Percentiles rank a stretch among this genome's conserved stretches.
phyloP scores from a whole-genome alignment of 2,329 filamentous ascomycete genomes.

The Sporothrix sp. region DNA sequence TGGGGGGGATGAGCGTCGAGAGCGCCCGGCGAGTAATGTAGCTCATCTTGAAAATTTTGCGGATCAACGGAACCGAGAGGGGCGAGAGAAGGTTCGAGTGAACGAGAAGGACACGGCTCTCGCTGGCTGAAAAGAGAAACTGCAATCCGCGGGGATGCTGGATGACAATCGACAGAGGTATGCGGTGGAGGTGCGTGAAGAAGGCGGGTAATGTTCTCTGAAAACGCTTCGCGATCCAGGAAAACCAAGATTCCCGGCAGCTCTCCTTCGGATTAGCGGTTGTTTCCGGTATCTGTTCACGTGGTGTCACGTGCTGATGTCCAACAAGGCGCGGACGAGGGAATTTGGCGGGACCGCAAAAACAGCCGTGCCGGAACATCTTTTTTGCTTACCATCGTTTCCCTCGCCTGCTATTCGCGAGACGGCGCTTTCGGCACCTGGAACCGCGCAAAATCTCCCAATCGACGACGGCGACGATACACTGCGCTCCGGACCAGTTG shows the following conservation, averaged over 20 bases:
- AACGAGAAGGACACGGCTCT: slow-evolving; percentile 18
- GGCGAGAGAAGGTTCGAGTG: slow-evolving; percentile 13
- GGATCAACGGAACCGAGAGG: slow-evolving; percentile 9
- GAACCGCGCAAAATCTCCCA: slow-evolving; percentile 1
- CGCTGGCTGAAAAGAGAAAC: slow-evolving; percentile 1
- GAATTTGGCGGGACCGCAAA: not conserved
- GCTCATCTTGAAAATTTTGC: slow-evolving; percentile 65
- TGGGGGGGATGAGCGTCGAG: slow-evolving; percentile 97
- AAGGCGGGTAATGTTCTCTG: slow-evolving; percentile 8
- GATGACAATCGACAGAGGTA: slow-evolving; percentile 8
- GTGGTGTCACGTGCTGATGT: slow-evolving; percentile 3
- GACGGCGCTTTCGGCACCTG: not conserved
- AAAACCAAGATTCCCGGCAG: slow-evolving; percentile 16
- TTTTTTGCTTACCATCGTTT: slow-evolving; percentile 16
- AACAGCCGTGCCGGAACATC: slow-evolving; percentile 14
- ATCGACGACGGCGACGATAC: not conserved
- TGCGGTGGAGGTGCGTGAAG: slow-evolving; percentile 1
- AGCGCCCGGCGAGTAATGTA: slow-evolving; percentile 83
- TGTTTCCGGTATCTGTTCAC: slow-evolving; percentile 26
- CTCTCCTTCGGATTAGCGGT: slow-evolving; percentile 23
- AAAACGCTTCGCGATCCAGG: slow-evolving; percentile 13
- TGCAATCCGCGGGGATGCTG: slow-evolving; percentile 9
- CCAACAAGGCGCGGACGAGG: too few relatives aligned
- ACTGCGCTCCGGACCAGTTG: too few relatives aligned
- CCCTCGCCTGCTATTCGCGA: slow-evolving; percentile 17